Evolutionary conservation across 2,329 filamentous ascomycete species (phyloP), one percentile per base, ranked within the genome.

Genomic region (Penicillium sp.): DNA sequence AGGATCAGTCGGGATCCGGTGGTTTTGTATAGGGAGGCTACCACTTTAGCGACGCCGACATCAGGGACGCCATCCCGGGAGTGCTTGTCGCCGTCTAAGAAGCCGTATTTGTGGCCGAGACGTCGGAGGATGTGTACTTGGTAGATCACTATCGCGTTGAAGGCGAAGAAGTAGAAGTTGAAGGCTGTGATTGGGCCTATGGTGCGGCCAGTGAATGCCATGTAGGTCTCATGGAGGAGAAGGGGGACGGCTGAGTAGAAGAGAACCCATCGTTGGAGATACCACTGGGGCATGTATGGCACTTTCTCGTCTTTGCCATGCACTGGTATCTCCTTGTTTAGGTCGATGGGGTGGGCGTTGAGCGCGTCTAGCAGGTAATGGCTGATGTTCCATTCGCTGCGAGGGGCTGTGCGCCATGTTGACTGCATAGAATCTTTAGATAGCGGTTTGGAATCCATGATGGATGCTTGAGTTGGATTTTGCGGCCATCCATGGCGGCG

Each of bases 261-360:
- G 1, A 80, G 55, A 0, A 80, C 72, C 76, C 77, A 80, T 6
- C 69, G 62, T 51, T 79, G 75, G 3, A 70, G 62, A 21, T 71
- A 69, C 62, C 64, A 71, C 31, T 77, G 69, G 0, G 74, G 67
- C 25, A 78, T 61, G 50, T 73, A 71, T 0, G 77, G 77, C 4
- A 80, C 61, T 38, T 74, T 74, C 38, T 80, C 77, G 1, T 69
- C 69, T 64, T 81, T 81, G 12, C 64, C 48, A 62, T 78, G 75
- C 2, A 77, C 69, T 0, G 78, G 78, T 10, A 71, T 55, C 43
- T 69, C 64, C 47, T 67, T 64, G 50, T 65, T 54, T 25, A 67
- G 53, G n/a, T 66, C 62, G 49, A 64, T 58, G 13, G 63, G 69
- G 40, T 71, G 62, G 47, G 60, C 66, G 33, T 71, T 68, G 21